Evolutionary conservation across 2,329 filamentous ascomycete species (phyloP).

Genomic region (Colletotrichum chrysophilum): DNA sequence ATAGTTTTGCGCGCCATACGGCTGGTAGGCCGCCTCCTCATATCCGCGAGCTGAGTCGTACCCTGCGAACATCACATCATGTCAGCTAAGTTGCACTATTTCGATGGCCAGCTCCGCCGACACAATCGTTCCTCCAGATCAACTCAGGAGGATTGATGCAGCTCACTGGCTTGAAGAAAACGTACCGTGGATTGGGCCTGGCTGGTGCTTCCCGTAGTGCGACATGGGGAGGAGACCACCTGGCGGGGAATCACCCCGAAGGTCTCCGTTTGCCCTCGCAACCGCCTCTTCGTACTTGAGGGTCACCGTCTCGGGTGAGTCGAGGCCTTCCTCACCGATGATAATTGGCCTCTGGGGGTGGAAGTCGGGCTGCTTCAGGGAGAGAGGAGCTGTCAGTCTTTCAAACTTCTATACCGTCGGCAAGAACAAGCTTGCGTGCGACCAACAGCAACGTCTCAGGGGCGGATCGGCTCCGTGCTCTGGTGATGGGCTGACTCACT

Average conservation of each 20-base stretch:
- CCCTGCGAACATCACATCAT: conserved; percentile 39
- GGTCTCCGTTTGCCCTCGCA: conserved; percentile 56
- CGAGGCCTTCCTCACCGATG: conserved; percentile 59
- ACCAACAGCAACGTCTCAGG: conserved; percentile 36
- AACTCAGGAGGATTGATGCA: neutral
- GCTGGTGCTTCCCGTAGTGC: conserved; percentile 76
- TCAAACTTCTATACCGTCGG: neutral
- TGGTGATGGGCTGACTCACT: conserved; percentile 48
- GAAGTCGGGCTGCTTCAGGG: conserved; percentile 50
- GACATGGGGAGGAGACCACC: conserved; percentile 73
- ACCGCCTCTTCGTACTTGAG: conserved; percentile 63
- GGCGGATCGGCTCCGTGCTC: conserved; percentile 9
- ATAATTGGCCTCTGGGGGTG: conserved; percentile 62
- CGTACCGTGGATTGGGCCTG: conserved; percentile 83
- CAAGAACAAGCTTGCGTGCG: neutral
- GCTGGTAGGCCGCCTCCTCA: conserved; percentile 60
- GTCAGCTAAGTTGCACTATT: neutral
- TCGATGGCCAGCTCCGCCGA: neutral
- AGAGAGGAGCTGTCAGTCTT: conserved; percentile 27
- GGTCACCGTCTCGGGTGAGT: conserved; percentile 62
- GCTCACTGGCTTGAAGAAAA: conserved; percentile 28
- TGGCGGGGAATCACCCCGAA: conserved; percentile 61
- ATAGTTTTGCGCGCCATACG: conserved; percentile 55
- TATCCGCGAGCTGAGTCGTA: conserved; percentile 67
- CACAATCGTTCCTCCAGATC: neutral